Evolutionary conservation across 2,329 filamentous ascomycete genomes (phyloP).

Genomic region (Dactylellina haptotyla): DNA sequence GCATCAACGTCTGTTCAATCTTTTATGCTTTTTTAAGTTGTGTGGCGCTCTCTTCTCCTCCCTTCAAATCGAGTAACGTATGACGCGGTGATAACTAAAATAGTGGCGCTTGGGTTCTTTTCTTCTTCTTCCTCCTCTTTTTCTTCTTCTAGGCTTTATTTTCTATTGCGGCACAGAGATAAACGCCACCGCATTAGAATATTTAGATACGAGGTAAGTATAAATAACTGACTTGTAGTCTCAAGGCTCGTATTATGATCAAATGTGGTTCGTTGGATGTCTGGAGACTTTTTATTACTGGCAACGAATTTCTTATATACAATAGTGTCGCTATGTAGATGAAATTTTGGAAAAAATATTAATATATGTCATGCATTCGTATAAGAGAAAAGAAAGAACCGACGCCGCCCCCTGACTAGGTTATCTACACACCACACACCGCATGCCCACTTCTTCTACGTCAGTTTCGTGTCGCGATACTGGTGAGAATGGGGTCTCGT

Average conservation of each 20-base stretch:
- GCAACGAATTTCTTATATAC: slow-evolving; percentile 23
- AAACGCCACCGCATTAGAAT: no score
- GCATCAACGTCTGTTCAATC: slow-evolving; percentile 50
- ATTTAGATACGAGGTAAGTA: no score
- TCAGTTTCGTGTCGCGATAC: slow-evolving; percentile 40
- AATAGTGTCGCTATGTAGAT: slow-evolving; percentile 1
- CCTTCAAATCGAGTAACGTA: slow-evolving; percentile 7
- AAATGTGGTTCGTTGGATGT: neutral
- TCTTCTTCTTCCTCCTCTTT: neutral
- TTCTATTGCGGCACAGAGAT: neutral
- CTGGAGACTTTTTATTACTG: neutral
- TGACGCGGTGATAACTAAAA: slow-evolving; percentile 32
- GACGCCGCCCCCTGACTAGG: neutral
- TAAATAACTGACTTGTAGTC: no score
- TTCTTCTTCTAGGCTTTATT: neutral
- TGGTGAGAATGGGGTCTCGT: slow-evolving; percentile 33
- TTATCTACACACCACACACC: slow-evolving; percentile 52
- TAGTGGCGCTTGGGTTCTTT: slow-evolving; percentile 33
- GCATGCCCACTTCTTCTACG: slow-evolving; percentile 35
- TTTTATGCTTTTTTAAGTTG: slow-evolving; percentile 11
- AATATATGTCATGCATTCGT: slow-evolving; percentile 9
- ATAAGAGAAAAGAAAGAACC: slow-evolving; percentile 2
- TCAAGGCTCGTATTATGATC: no score
- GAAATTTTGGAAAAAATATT: slow-evolving; percentile 4
- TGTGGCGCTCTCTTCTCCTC: slow-evolving; percentile 9